These are phyloP conservation scores for Musa troglodytarum DNA, from an alignment of 176 grass and related monocot species.

Conservation along the genomic window DNA sequence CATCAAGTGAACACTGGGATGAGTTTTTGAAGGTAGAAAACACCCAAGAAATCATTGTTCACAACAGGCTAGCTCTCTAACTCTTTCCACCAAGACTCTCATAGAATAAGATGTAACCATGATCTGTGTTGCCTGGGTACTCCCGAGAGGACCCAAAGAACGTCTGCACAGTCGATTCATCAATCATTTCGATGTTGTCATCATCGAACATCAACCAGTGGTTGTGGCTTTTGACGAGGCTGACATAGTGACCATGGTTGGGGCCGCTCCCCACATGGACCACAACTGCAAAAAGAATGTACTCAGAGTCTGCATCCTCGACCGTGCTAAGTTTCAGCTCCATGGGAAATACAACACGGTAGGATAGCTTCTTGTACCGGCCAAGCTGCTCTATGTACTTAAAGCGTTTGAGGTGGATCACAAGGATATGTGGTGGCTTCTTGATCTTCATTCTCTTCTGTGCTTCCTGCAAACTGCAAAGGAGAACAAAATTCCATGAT, in stretches of 20 bases:
- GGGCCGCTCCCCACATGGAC: slow-evolving; percentile 11
- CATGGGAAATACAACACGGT: slow-evolving; percentile 92
- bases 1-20: too few relatives aligned
- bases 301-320: slow-evolving; percentile 2
- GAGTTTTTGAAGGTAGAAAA: too few relatives aligned
- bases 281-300: slow-evolving; percentile 16
- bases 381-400: slow-evolving; percentile 95
- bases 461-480: slow-evolving; percentile 85
- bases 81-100: slow-evolving; percentile 13
- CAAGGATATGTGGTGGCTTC: slow-evolving; percentile 84
- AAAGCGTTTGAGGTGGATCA: slow-evolving; percentile 89
- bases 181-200: slow-evolving; percentile 19
- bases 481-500: neutral
- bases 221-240: slow-evolving; percentile 23
- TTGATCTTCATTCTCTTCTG: slow-evolving; percentile 99
- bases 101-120: slow-evolving; percentile 16
- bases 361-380: slow-evolving; percentile 92
- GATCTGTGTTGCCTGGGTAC: slow-evolving; percentile 17
- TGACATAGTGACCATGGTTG: slow-evolving; percentile 21
- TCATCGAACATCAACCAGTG: slow-evolving; percentile 22
- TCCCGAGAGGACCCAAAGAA: slow-evolving; percentile 15
- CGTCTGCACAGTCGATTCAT: slow-evolving; percentile 9
- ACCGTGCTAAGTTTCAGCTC: slow-evolving; percentile 41
- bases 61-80: neutral
- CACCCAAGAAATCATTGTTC: too few relatives aligned